A percentile compares a stretch with the other conserved stretches of the same genome.
phyloP scores from a whole-genome alignment of 73 alveolate genomes.

The Paramecium octaurelia region DNA sequence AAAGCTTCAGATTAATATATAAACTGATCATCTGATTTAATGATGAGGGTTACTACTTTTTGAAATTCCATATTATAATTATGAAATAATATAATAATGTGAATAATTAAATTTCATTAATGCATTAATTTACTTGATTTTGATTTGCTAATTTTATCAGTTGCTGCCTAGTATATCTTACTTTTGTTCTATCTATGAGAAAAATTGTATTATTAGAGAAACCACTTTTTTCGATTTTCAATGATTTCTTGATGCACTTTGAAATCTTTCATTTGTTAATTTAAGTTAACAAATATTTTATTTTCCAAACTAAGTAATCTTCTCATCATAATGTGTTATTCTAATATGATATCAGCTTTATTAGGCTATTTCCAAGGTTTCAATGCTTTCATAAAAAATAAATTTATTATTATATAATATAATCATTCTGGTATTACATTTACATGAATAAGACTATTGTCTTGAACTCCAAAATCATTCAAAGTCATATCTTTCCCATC shows the following conservation, averaged over 20 bases:
- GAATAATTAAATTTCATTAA: not conserved
- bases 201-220: not conserved
- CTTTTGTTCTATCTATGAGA: not conserved
- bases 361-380: not conserved
- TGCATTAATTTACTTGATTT: constrained; percentile 1
- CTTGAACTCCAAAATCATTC: constrained; percentile 20
- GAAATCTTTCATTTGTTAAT: not conserved
- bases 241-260: not conserved
- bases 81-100: not conserved
- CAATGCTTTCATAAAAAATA: constrained; percentile 11
- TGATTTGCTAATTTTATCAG: not conserved
- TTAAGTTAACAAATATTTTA: not conserved
- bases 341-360: not conserved
- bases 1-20: not conserved
- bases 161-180: not conserved
- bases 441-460: not conserved
- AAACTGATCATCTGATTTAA: not conserved
- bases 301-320: not conserved
- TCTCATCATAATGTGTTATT: not conserved
- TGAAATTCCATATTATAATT: not conserved
- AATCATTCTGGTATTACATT: not conserved
- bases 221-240: constrained; percentile 16
- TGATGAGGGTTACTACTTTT: not conserved
- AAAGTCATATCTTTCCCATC: constrained; percentile 40
- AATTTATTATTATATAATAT: not conserved